phyloP scores from a whole-genome alignment of 106 monocot species.

The Iris macrosiphon region DNA sequence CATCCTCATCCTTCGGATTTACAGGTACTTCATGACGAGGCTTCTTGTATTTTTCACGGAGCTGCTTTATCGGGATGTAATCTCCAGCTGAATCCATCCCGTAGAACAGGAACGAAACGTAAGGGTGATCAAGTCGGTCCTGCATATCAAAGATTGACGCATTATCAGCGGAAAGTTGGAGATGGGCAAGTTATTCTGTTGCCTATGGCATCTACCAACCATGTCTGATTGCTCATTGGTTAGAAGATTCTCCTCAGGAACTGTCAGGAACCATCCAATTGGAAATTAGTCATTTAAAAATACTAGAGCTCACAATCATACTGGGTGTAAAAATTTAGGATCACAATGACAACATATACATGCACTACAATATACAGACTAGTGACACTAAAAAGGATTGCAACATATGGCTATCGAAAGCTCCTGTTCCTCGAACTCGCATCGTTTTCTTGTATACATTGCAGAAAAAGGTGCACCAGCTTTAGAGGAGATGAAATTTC shows the following conservation, averaged over 20 bases:
- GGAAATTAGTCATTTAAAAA: neutral
- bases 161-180: neutral
- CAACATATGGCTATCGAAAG: too few species aligned
- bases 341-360: too few species aligned
- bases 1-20: constrained; percentile 40
- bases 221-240: constrained; percentile 36
- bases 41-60: constrained; percentile 74
- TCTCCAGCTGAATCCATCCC: constrained; percentile 83
- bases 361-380: too few species aligned
- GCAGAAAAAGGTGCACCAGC: too few species aligned
- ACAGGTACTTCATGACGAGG: constrained; percentile 73
- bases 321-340: too few species aligned
- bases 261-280: constrained; percentile 22
- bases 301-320: too few species aligned
- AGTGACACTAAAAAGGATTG: too few species aligned
- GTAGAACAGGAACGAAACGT: constrained; percentile 78
- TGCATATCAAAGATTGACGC: constrained; percentile 22
- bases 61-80: constrained; percentile 85
- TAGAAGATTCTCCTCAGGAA: constrained; percentile 84
- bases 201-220: constrained; percentile 18
- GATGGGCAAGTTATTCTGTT: neutral
- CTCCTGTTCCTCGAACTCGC: too few species aligned
- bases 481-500: too few species aligned
- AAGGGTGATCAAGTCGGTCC: constrained; percentile 86
- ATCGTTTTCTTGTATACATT: too few species aligned